Base-by-base conservation (phyloP, 345 rosid genomes). In the Lepidium sativum region DNA sequence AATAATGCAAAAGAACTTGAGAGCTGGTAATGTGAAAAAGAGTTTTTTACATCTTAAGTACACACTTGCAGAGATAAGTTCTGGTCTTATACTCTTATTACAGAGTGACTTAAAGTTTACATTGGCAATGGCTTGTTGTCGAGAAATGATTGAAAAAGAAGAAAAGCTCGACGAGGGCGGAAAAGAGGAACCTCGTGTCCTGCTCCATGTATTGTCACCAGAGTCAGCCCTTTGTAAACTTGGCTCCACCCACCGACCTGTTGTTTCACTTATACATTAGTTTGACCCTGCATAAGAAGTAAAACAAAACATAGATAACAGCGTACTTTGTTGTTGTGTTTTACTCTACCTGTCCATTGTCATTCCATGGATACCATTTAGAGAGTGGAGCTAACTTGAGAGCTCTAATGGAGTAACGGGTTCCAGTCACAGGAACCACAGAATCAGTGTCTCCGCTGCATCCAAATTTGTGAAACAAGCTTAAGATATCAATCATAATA, bases 211-310 rank as follows among this genome's bases (percentile, higher is more conserved):
- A 92, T 86, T n/a, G 94, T 81, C 2, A 92, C 91, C 6, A 89
- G 77, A n/a, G 98, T 86, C 63, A 92, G 75, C 47, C 98, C 97
- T 77, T 73, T 62, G 75, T 87, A 92, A 33, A 75, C 87, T 81
- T 92, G 97, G 85, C 92, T 80, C 97, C 98, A 89, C 6, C 98
- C 97, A 9, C 96, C 97, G 65, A 87, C 97, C 98, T 92, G 55
- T 71, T 38, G 21, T 45, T 54, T 37, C 18, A 60, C 17, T 49
- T 33, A 9, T 1, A 27, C 23, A 54, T 60, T 14, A 39, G 4
- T 14, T 11, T n/a, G 38, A 14, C 10, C 17, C 35, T 18, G 4
- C 63, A 10, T 6, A 43, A 68, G 48, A 52, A 41, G 25, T 9
- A 17, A 25, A 41, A 4, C 33, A 17, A 29, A 31, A 21, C 10